Conservation (phyloP, 2,329 filamentous ascomycete species). For the Achaetomium macrosporum region DNA sequence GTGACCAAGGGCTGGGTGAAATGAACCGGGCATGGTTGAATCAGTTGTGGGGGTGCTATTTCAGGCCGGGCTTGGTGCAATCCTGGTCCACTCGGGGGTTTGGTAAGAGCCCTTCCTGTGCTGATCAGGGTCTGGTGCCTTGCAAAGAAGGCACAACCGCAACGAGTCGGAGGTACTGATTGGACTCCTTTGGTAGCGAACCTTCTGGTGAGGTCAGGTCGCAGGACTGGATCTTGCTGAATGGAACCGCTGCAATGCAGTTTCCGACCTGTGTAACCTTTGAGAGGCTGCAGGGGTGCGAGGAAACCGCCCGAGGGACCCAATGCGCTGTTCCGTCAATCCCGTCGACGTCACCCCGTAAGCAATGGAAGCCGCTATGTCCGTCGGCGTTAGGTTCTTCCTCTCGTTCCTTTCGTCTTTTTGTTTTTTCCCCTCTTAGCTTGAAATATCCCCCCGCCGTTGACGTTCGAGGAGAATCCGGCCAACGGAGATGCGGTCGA, state of each 20-base stretch:
- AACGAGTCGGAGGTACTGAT: background rate
- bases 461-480: background rate
- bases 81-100: background rate
- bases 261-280: constrained; percentile 8
- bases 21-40: constrained; percentile 33
- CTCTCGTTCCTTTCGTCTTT: too few relatives aligned
- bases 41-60: constrained; percentile 16
- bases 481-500: background rate
- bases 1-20: constrained; percentile 45
- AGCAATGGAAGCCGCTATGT: background rate
- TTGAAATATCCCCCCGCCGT: too few relatives aligned
- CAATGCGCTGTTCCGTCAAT: constrained; percentile 7
- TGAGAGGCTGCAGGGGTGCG: constrained; percentile 6
- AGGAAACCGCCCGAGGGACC: constrained; percentile 14
- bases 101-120: background rate
- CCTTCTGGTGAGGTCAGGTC: background rate
- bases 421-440: too few relatives aligned
- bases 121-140: background rate
- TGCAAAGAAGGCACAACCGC: background rate
- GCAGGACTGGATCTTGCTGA: constrained; percentile 5
- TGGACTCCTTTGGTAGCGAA: background rate
- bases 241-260: background rate
- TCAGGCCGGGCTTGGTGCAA: constrained; percentile 10
- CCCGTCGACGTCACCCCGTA: constrained; percentile 19
- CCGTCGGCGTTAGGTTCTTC: too few relatives aligned